These are phyloP conservation scores for Terfezia boudieri DNA, from an alignment of 495 filamentous ascomycete species.

Conservation along the genomic window DNA sequence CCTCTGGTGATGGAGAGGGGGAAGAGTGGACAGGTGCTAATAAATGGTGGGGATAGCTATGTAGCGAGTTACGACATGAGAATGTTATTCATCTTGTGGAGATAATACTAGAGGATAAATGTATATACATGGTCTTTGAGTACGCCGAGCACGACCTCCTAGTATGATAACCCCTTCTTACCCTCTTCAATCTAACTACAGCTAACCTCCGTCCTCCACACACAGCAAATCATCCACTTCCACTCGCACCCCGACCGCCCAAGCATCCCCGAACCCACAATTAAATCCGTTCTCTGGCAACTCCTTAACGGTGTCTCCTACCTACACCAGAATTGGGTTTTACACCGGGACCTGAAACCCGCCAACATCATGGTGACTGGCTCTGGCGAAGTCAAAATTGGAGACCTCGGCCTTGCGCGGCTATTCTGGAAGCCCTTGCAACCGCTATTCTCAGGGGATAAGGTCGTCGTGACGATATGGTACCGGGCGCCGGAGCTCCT, in stretches of 20 bases:
- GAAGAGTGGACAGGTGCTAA: not conserved
- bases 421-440: slow-evolving; percentile 86
- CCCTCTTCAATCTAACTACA: not conserved
- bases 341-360: slow-evolving; percentile 91
- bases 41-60: slow-evolving; percentile 29
- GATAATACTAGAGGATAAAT: slow-evolving; percentile 95
- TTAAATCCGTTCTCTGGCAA: slow-evolving; percentile 87
- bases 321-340: slow-evolving; percentile 87
- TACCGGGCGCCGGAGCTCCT: slow-evolving; percentile 91
- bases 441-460: slow-evolving; percentile 79
- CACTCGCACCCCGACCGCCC: slow-evolving; percentile 74
- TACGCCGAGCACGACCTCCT: slow-evolving; percentile 94
- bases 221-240: slow-evolving; percentile 78
- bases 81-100: slow-evolving; percentile 85
- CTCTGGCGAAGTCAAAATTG: slow-evolving; percentile 70
- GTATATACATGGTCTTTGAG: slow-evolving; percentile 99
- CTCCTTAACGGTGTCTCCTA: slow-evolving; percentile 85
- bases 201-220: not conserved
- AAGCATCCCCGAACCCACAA: slow-evolving; percentile 65
- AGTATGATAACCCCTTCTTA: not conserved
- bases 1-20: not conserved
- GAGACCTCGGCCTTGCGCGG: slow-evolving; percentile 76
- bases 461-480: slow-evolving; percentile 98
- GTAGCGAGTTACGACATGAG: slow-evolving; percentile 68
- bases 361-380: slow-evolving; percentile 98